These are phyloP conservation scores for Candida albicans DNA, from an alignment of 1,139 yeast genomes.

Conservation along the genomic window DNA sequence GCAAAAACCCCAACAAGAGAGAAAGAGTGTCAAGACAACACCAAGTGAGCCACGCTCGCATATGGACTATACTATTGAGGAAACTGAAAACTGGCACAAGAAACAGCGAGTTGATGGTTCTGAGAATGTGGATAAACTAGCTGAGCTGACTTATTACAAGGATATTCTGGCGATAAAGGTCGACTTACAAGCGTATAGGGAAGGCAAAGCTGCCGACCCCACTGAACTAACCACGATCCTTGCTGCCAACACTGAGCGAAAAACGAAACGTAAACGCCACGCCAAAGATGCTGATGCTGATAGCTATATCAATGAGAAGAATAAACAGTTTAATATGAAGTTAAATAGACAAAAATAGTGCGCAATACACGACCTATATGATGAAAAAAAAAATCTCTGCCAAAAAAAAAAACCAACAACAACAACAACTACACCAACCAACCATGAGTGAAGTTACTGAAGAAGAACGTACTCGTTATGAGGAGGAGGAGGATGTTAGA, in stretches of 20 bases:
- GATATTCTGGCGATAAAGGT: constrained; percentile 40
- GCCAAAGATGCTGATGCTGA: constrained; percentile 37
- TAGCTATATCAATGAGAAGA: constrained; percentile 66
- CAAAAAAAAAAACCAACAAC: not conserved
- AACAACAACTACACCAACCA: not conserved
- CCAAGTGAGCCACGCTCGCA: not conserved
- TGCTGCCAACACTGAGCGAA: constrained; percentile 34
- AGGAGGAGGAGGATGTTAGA: constrained; percentile 32
- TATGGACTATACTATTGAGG: constrained; percentile 57
- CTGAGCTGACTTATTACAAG: constrained; percentile 55
- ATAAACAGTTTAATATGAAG: constrained; percentile 75
- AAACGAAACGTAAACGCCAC: constrained; percentile 29
- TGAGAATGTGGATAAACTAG: constrained; percentile 51
- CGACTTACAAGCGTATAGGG: constrained; percentile 44
- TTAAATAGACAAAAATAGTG: constrained; percentile 47
- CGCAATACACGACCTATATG: not conserved
- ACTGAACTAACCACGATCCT: constrained; percentile 36
- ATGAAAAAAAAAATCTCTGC: not conserved
- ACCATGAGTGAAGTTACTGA: constrained; percentile 21
- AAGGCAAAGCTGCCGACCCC: constrained; percentile 17
- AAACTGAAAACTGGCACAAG: constrained; percentile 66
- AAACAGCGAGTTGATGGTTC: constrained; percentile 28
- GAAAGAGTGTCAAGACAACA: too few relatives aligned
- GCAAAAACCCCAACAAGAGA: constrained; percentile 24
- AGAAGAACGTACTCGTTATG: constrained; percentile 35